A percentile compares a stretch with the other conserved stretches of the same genome.
Evolutionary conservation across 495 filamentous ascomycete genomes (phyloP).

Genomic region (Aspergillus coremiiformis): DNA sequence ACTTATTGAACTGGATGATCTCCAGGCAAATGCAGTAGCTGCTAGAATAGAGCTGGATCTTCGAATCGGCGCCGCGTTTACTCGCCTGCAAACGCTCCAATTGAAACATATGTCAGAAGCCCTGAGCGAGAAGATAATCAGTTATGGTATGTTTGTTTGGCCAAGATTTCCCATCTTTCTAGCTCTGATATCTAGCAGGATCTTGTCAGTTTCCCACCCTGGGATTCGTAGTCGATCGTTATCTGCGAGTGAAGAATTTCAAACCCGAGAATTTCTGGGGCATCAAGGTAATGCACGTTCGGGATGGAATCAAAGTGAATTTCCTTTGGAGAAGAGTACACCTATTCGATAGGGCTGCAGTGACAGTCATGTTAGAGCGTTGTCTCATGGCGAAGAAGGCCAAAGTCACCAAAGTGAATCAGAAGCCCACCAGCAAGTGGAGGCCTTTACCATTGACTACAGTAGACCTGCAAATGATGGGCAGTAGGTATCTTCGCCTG

Average conservation of each 20-base stretch:
- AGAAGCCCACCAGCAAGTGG: constrained; percentile 92
- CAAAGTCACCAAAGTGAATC: constrained; percentile 71
- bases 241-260: constrained; percentile 87
- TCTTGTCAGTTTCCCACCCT: constrained; percentile 96
- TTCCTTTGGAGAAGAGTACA: constrained; percentile 79
- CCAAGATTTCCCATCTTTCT: background rate
- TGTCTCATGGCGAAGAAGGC: constrained; percentile 73
- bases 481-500: constrained; percentile 75
- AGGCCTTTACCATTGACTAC: constrained; percentile 90
- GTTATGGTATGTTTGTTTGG: constrained; percentile 59
- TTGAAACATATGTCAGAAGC: constrained; percentile 59
- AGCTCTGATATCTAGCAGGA: constrained; percentile 44
- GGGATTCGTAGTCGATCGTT: constrained; percentile 94
- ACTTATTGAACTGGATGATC: constrained; percentile 72
- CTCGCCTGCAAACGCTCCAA: constrained; percentile 73
- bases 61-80: constrained; percentile 85
- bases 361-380: constrained; percentile 74
- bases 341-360: constrained; percentile 80
- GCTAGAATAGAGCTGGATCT: constrained; percentile 90
- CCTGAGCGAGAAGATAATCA: constrained; percentile 59
- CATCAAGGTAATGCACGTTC: constrained; percentile 74
- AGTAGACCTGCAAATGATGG: constrained; percentile 97
- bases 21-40: constrained; percentile 78
- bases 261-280: constrained; percentile 88
- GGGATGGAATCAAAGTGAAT: constrained; percentile 70